phyloP scores from a whole-genome alignment of 192 early-diverging fungal species.

The Cetraspora pellucida region DNA sequence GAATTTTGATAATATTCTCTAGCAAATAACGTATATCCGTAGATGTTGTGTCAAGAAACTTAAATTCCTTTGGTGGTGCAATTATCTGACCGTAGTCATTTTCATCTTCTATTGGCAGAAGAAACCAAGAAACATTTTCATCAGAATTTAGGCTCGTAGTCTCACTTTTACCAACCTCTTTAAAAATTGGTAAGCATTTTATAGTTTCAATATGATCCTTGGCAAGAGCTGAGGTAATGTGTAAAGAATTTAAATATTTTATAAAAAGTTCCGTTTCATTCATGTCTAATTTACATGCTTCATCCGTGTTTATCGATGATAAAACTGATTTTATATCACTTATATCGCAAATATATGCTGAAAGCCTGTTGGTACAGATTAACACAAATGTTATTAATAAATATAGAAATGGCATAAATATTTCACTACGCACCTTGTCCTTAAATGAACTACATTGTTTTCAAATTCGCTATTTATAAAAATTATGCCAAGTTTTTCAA shows the following conservation, averaged over 20 bases:
- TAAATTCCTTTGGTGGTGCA: neutral
- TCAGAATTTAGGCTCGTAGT: neutral
- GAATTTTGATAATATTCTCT: neutral
- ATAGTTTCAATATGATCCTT: neutral
- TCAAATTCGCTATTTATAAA: neutral
- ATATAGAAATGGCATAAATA: neutral
- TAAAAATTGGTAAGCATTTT: neutral
- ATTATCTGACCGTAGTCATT: neutral
- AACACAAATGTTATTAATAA: neutral
- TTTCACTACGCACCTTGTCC: neutral
- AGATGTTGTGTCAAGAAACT: neutral
- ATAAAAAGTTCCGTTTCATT: neutral
- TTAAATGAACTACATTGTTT: neutral
- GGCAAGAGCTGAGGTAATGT: neutral
- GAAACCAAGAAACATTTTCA: neutral
- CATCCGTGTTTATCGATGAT: neutral
- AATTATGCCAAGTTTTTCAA: neutral
- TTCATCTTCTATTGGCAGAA: neutral
- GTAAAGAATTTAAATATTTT: neutral
- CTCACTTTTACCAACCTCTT: neutral
- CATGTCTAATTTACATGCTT: neutral
- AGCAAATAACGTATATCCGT: neutral
- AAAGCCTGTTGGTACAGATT: neutral
- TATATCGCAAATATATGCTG: neutral
- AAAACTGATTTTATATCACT: neutral